phyloP scores from a whole-genome alignment of 768 basidiomycete species.

The Leccinum imitatum region DNA sequence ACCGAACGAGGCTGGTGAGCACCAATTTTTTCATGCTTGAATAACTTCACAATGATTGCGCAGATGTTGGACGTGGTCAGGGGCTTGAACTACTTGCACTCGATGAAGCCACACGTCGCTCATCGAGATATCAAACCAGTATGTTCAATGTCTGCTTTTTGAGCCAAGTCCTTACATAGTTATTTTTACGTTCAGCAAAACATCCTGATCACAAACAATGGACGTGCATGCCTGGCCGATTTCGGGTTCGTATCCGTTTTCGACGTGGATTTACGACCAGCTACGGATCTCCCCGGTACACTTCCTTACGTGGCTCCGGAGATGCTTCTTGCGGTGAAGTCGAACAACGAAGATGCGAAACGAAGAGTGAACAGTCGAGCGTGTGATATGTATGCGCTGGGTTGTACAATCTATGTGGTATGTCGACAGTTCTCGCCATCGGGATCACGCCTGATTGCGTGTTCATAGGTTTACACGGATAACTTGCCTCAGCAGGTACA shows the following conservation, averaged over 20 bases:
- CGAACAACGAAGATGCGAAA: neutral
- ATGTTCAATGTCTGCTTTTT: constrained; percentile 3
- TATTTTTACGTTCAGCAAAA: constrained; percentile 38
- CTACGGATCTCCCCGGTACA: constrained; percentile 19
- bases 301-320: constrained; percentile 28
- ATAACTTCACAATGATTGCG: neutral
- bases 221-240: constrained; percentile 48
- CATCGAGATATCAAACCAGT: constrained; percentile 35
- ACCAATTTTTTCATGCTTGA: neutral
- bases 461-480: constrained; percentile 19
- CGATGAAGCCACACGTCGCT: constrained; percentile 36
- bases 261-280: constrained; percentile 15
- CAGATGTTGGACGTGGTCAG: constrained; percentile 44
- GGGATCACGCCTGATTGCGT: neutral
- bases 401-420: constrained; percentile 42
- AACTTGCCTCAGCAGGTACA: neutral
- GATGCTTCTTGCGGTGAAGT: constrained; percentile 8
- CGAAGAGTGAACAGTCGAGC: constrained; percentile 25
- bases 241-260: constrained; percentile 40
- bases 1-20: constrained; percentile 35
- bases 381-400: constrained; percentile 43
- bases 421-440: constrained; percentile 1
- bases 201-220: constrained; percentile 42
- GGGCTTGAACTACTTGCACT: constrained; percentile 46
- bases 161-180: neutral